phyloP scores from a whole-genome alignment of 148 eudicot genomes.

The Euryodendron excelsum region DNA sequence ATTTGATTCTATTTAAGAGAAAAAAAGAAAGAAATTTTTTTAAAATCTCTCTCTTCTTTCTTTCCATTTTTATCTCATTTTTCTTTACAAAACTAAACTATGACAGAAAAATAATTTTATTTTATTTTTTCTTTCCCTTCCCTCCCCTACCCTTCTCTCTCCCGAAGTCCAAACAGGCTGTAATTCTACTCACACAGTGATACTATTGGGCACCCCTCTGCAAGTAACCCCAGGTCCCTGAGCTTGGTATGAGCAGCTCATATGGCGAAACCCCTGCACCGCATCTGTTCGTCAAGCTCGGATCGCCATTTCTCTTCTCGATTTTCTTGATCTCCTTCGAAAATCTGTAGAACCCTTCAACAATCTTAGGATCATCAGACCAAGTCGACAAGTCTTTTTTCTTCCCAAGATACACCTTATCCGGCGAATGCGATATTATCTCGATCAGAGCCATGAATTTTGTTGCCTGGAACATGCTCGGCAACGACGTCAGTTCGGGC shows the following conservation, averaged over 20 bases:
- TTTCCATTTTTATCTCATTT: no score
- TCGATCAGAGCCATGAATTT: conserved; percentile 29
- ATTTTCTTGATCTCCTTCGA: conserved; percentile 24
- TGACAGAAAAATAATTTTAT: no score
- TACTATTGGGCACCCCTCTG: conserved; percentile 48
- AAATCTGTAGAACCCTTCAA: conserved; percentile 31
- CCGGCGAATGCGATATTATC: conserved; percentile 38
- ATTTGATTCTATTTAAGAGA: no score
- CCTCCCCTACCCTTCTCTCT: no score
- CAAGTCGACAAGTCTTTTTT: conserved; percentile 21
- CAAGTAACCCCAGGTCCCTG: conserved; percentile 41
- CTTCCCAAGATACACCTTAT: conserved; percentile 47
- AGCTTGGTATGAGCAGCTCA: conserved; percentile 38
- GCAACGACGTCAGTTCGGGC: conserved; percentile 34
- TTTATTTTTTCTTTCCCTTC: no score
- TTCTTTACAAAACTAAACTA: no score
- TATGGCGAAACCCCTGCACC: conserved; percentile 47
- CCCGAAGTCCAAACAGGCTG: no score
- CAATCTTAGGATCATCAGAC: conserved; percentile 28
- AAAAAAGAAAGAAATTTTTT: no score
- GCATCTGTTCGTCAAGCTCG: conserved; percentile 31
- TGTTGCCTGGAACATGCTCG: conserved; percentile 31
- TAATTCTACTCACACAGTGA: conserved; percentile 19
- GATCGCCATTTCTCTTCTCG: conserved; percentile 32
- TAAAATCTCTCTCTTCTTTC: no score